phyloP scores from a whole-genome alignment of 2,329 filamentous ascomycete genomes.

The Cercospora zeina region DNA sequence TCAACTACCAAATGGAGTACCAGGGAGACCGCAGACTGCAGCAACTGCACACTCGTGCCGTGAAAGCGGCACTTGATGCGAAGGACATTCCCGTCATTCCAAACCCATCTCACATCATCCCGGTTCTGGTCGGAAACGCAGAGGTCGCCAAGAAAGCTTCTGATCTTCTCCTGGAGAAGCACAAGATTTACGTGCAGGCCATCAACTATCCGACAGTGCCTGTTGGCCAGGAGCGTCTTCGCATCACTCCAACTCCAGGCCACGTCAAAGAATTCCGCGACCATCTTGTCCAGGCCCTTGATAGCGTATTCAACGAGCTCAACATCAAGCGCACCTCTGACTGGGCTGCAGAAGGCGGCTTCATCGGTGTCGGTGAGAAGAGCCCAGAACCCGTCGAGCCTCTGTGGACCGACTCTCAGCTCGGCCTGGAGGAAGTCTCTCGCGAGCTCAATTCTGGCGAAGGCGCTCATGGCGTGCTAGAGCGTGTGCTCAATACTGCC shows the following conservation, averaged over 20 bases:
- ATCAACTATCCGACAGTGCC: conserved; percentile 99
- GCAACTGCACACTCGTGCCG: conserved; percentile 91
- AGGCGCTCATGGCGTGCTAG: conserved; percentile 49
- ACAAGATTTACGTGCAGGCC: conserved; percentile 94
- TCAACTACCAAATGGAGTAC: conserved; percentile 88
- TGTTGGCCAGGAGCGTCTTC: conserved; percentile 93
- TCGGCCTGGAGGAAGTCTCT: conserved; percentile 69
- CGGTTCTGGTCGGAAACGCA: conserved; percentile 89
- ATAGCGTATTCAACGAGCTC: conserved; percentile 84
- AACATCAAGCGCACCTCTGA: conserved; percentile 89
- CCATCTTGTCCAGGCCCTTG: conserved; percentile 78
- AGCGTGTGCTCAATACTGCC: conserved; percentile 52
- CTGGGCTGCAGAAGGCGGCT: conserved; percentile 88
- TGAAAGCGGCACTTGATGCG: conserved; percentile 77
- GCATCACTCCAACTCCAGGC: conserved; percentile 93
- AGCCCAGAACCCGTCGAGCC: conserved; percentile 61
- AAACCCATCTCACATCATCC: conserved; percentile 95
- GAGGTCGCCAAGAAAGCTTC: conserved; percentile 89
- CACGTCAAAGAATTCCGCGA: conserved; percentile 83
- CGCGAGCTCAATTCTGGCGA: conserved; percentile 58
- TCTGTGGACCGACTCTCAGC: conserved; percentile 90
- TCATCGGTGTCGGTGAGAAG: conserved; percentile 86
- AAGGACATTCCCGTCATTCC: conserved; percentile 94
- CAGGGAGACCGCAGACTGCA: conserved; percentile 86
- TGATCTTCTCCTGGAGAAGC: conserved; percentile 84